Conservation (phyloP, 1,284 basidiomycete genomes). For the Xerocomus amazonicus region DNA sequence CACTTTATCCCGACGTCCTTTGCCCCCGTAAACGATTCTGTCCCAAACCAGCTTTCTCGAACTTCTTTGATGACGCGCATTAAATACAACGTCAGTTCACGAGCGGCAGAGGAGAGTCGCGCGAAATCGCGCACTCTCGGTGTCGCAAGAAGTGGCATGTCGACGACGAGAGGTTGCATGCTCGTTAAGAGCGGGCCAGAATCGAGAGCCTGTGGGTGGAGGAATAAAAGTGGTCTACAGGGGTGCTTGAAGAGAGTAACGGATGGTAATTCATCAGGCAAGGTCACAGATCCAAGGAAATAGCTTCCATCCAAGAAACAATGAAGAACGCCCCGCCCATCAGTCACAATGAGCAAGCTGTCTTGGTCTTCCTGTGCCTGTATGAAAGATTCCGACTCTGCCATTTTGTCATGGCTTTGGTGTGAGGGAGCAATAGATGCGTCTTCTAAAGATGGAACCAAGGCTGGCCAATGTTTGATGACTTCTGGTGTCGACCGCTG, state of each 20-base stretch:
- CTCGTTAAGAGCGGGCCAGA: slow-evolving; percentile 32
- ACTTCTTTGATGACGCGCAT: slow-evolving; percentile 70
- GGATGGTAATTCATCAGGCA: slow-evolving; percentile 36
- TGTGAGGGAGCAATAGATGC: slow-evolving; percentile 54
- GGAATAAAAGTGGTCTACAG: slow-evolving; percentile 43
- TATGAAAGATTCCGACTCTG: slow-evolving; percentile 13
- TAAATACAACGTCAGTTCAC: slow-evolving; percentile 67
- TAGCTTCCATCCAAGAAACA: slow-evolving; percentile 78
- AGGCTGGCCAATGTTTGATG: slow-evolving; percentile 65
- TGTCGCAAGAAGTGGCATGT: slow-evolving; percentile 55
- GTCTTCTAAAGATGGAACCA: slow-evolving; percentile 49
- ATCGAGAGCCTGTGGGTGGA: slow-evolving; percentile 37
- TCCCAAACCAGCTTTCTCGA: slow-evolving; percentile 67
- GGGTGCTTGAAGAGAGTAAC: slow-evolving; percentile 50
- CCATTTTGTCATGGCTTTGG: slow-evolving; percentile 24
- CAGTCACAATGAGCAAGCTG: slow-evolving; percentile 60
- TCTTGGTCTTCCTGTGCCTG: slow-evolving; percentile 43
- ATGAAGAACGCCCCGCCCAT: slow-evolving; percentile 54
- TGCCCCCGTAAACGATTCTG: slow-evolving; percentile 59
- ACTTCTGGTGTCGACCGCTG: slow-evolving; percentile 49
- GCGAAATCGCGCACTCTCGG: slow-evolving; percentile 64
- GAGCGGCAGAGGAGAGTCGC: slow-evolving; percentile 61
- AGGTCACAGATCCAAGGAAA: slow-evolving; percentile 59
- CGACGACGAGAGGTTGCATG: slow-evolving; percentile 46
- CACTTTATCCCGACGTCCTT: slow-evolving; percentile 70